Conservation (phyloP, 78 protist species). For the Capsaspora owczarzaki region DNA sequence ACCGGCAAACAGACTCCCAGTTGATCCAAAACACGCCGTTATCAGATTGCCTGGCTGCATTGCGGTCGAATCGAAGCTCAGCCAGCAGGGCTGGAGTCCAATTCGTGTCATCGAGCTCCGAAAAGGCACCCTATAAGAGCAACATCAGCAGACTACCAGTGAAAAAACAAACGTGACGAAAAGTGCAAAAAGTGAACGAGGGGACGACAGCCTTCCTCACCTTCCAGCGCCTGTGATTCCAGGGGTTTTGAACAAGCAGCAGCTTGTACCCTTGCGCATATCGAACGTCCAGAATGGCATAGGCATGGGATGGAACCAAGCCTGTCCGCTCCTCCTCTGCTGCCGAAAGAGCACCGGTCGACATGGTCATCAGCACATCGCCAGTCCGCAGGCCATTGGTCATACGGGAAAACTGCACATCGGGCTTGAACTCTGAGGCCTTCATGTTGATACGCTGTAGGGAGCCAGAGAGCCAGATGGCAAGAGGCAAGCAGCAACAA, state of each 20-base stretch:
- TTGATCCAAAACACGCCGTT: slow-evolving; percentile 45
- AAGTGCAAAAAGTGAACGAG: no score
- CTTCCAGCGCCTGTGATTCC: no score
- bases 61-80: neutral
- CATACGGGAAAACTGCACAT: no score
- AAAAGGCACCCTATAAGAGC: neutral
- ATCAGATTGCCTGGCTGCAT: neutral
- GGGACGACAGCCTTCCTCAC: no score
- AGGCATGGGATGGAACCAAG: slow-evolving; percentile 28
- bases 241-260: slow-evolving; percentile 7
- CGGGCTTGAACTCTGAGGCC: no score
- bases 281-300: slow-evolving; percentile 22
- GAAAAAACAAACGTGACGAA: no score
- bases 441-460: no score
- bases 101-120: neutral
- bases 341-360: neutral
- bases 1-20: neutral
- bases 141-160: neutral
- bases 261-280: slow-evolving; percentile 14
- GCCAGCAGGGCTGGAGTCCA: neutral
- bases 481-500: no score
- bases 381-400: neutral
- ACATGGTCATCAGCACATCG: neutral
- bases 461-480: no score
- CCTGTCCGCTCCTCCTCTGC: slow-evolving; percentile 29